phyloP scores from a whole-genome alignment of 108 stramenopile genomes.

The Fragilariopsis cylindrus region DNA sequence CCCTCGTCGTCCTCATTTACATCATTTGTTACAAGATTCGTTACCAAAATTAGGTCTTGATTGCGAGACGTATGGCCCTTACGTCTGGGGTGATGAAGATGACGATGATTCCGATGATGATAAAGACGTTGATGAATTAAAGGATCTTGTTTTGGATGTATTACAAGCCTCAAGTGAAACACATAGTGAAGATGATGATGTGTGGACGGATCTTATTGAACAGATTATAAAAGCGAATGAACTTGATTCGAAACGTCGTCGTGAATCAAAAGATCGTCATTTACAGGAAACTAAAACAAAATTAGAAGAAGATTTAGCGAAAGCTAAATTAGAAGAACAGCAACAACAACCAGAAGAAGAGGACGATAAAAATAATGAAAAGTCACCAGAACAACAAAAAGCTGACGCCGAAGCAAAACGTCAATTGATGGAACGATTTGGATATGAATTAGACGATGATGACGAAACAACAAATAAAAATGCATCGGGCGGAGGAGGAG shows the following conservation, averaged over 20 bases:
- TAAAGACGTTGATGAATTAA: slow-evolving; percentile 38
- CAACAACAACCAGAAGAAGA: slow-evolving; percentile 21
- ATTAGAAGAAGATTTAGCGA: slow-evolving; percentile 56
- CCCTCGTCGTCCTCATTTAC: slow-evolving; percentile 22
- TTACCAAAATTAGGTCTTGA: slow-evolving; percentile 73
- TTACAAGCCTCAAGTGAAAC: slow-evolving; percentile 70
- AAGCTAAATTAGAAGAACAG: slow-evolving; percentile 47
- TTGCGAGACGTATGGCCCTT: slow-evolving; percentile 71
- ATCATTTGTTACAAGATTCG: slow-evolving; percentile 47
- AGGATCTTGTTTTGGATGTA: slow-evolving; percentile 64
- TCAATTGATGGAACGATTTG: slow-evolving; percentile 70
- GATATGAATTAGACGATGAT: slow-evolving; percentile 66
- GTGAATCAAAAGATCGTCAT: slow-evolving; percentile 37
- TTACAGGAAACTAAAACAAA: slow-evolving; percentile 35
- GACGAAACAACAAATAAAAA: slow-evolving; percentile 35
- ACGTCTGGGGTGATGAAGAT: slow-evolving; percentile 52
- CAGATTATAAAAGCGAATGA: slow-evolving; percentile 45
- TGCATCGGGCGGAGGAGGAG: background rate
- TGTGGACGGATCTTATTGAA: slow-evolving; percentile 52
- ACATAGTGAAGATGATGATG: slow-evolving; percentile 55
- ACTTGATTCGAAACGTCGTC: slow-evolving; percentile 25
- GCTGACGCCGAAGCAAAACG: slow-evolving; percentile 66
- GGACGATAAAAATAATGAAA: slow-evolving; percentile 9
- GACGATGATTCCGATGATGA: slow-evolving; percentile 7
- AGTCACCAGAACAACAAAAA: slow-evolving; percentile 12